Evolutionary conservation across 2,329 filamentous ascomycete species (phyloP).

Genomic region (Gaeumannomyces tritici): DNA sequence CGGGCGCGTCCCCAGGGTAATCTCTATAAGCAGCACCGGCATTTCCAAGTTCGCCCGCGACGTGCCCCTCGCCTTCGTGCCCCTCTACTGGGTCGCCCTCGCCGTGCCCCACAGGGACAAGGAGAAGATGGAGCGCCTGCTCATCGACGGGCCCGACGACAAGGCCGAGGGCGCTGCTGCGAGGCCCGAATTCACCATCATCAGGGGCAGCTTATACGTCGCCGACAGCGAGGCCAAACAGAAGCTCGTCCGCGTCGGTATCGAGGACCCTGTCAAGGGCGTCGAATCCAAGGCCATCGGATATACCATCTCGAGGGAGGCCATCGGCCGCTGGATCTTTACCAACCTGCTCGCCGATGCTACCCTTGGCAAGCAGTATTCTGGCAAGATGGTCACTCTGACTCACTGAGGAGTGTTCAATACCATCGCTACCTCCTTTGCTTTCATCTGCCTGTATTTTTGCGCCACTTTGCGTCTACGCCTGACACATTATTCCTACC

Average conservation of each 20-base stretch:
- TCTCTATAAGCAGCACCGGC: constrained; percentile 31
- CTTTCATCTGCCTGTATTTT: too few species aligned
- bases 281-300: constrained; percentile 15
- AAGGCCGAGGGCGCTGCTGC: constrained; percentile 17
- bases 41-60: constrained; percentile 26
- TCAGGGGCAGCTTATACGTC: constrained; percentile 21
- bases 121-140: constrained; percentile 29
- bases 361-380: background rate
- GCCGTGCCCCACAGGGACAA: constrained; percentile 30
- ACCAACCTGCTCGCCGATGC: constrained; percentile 10
- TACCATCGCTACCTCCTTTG: too few species aligned
- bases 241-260: constrained; percentile 1
- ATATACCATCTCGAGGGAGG: background rate
- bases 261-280: constrained; percentile 22
- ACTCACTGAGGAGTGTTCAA: constrained; percentile 10
- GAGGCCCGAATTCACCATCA: constrained; percentile 17
- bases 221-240: constrained; percentile 6
- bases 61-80: constrained; percentile 25
- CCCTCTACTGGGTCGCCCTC: constrained; percentile 28
- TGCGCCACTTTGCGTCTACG: too few species aligned
- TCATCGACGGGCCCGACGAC: constrained; percentile 10
- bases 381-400: background rate
- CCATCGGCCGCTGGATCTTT: background rate
- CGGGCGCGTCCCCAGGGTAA: constrained; percentile 22
- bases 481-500: too few species aligned